Evolutionary conservation across 768 basidiomycete genomes (phyloP).

Genomic region (Suillus variegatus): DNA sequence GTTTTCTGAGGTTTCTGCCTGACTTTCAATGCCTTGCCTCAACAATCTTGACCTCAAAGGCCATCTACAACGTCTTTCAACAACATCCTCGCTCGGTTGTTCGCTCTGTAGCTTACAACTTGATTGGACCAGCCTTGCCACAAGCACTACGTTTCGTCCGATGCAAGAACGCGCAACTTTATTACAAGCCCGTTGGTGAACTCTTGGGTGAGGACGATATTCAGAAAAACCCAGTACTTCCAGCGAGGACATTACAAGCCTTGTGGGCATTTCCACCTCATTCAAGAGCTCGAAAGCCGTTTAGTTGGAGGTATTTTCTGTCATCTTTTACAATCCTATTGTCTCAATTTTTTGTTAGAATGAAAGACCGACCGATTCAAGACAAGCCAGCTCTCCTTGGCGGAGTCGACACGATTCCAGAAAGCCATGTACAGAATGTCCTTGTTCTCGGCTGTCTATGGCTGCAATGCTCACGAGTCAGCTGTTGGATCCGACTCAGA

Average conservation of each 20-base stretch:
- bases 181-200: background rate
- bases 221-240: constrained; percentile 20
- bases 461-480: constrained; percentile 3
- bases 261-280: constrained; percentile 27
- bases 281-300: constrained; percentile 36
- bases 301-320: constrained; percentile 37
- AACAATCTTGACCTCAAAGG: constrained; percentile 30
- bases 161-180: constrained; percentile 10
- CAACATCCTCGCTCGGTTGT: constrained; percentile 32
- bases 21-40: constrained; percentile 30
- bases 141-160: constrained; percentile 31
- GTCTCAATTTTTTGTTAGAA: constrained; percentile 20
- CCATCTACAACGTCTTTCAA: constrained; percentile 31
- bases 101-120: constrained; percentile 29
- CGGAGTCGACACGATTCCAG: constrained; percentile 34
- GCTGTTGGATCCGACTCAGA: constrained; percentile 11
- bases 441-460: constrained; percentile 19
- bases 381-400: constrained; percentile 29
- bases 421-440: constrained; percentile 33
- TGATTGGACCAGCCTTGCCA: constrained; percentile 32
- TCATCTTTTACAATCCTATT: background rate
- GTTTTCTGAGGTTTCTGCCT: constrained; percentile 28
- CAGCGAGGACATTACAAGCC: constrained; percentile 20
- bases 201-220: background rate
- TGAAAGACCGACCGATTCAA: constrained; percentile 38